These are phyloP conservation scores for Boletellus sp. DNA, from an alignment of 768 basidiomycete species.

Conservation along the genomic window DNA sequence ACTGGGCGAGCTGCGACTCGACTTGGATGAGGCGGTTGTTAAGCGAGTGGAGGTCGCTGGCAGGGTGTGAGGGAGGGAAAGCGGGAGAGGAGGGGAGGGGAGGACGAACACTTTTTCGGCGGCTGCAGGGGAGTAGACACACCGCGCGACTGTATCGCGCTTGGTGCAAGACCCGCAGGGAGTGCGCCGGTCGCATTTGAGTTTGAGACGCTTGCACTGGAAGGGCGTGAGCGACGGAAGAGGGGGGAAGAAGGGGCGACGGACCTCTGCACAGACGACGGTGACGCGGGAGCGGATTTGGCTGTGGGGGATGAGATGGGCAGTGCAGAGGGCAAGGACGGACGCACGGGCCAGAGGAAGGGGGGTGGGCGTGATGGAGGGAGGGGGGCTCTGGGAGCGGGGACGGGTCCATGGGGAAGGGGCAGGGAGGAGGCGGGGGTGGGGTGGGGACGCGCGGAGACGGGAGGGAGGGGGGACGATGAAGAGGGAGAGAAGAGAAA, in stretches of 20 bases:
- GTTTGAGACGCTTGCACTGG: conserved; percentile 84
- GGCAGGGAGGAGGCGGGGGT: background rate
- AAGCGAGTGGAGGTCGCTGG: conserved; percentile 74
- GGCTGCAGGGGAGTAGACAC: conserved; percentile 76
- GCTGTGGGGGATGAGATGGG: conserved; percentile 30
- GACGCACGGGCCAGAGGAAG: conserved; percentile 32
- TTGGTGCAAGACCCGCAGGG: conserved; percentile 80
- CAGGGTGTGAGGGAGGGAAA: background rate
- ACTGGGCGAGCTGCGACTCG: conserved; percentile 55
- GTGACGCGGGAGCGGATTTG: conserved; percentile 75
- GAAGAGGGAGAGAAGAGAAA: background rate
- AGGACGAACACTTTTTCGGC: conserved; percentile 75
- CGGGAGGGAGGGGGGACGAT: too few species aligned
- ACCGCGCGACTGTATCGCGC: conserved; percentile 68
- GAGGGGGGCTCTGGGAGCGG: conserved; percentile 18
- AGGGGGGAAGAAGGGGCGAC: conserved; percentile 11
- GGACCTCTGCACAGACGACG: conserved; percentile 77
- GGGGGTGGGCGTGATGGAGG: conserved; percentile 12
- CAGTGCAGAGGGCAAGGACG: conserved; percentile 3
- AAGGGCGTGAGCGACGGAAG: background rate
- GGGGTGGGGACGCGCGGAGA: background rate
- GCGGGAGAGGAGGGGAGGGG: background rate
- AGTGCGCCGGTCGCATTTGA: conserved; percentile 76
- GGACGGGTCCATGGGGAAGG: conserved; percentile 17
- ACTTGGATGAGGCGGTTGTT: conserved; percentile 75